Evolutionary conservation across 169 alveolate genomes (phyloP), one percentile per base, ranked within the genome.

Genomic region (Cryptosporidium viatorum): DNA sequence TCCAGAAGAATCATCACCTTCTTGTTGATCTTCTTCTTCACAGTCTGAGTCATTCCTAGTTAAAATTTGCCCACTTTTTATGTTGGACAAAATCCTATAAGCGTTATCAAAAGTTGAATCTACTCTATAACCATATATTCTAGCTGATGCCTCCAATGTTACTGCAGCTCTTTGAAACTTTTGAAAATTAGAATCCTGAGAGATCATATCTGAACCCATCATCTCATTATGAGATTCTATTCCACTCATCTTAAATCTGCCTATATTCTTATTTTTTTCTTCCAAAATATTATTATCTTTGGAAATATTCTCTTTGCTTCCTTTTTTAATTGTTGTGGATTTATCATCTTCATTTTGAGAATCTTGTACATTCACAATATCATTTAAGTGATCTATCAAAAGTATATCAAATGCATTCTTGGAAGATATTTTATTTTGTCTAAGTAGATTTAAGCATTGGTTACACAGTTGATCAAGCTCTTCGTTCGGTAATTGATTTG

Each of bases 321-420:
- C 50, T 31, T 43, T 26, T 10, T 6, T n/a, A 55, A n/a, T 55
- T 21, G 5, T 48, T 1, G 0, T 48, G 1, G 55, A 59, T 5
- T 59, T 31, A 12, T 23, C 69, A 21, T 23, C 33, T 59, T 23
- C 39, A 12, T 2, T 8, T 59, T 26, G 67, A 23, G 67, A n/a
- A 21, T 55, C 33, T 10, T 55, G 52, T 14, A 37, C 70, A 74
- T 92, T 92, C 33, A 95, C 95, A 84, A 95, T 85, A 73, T 95
- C 97, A 43, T 93, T 93, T 80, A 95, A 92, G 68, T 95, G 96
- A 41, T 95, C 97, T 12, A 95, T 95, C 69, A 95, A 87, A 33
- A 94, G 86, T 23, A 95, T 93, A 37, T 95, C 97, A 91, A 95
- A 95, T 26, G 97, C 97, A 86, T 95, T 95, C 67, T 93, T 85